phyloP scores from a whole-genome alignment of 78 protist genomes.

The Goniomonas avonlea region DNA sequence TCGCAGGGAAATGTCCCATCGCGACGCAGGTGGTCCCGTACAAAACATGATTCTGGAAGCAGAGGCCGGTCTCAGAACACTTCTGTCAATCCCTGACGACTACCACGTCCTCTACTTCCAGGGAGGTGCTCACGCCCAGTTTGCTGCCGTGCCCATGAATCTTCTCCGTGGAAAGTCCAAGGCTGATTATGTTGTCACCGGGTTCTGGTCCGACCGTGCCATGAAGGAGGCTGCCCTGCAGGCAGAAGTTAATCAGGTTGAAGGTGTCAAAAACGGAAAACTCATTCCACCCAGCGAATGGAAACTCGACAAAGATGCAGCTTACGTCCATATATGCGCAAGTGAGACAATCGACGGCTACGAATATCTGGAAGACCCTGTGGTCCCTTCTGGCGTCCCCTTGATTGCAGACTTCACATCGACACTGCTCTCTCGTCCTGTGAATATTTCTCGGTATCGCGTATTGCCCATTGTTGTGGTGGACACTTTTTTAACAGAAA shows the following conservation, averaged over 20 bases:
- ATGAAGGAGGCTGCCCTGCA: conserved; percentile 62
- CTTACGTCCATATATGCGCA: conserved; percentile 79
- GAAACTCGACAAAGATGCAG: conserved; percentile 49
- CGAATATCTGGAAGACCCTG: conserved; percentile 36
- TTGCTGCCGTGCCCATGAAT: conserved; percentile 88
- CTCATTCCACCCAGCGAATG: conserved; percentile 37
- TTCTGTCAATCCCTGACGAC: conserved; percentile 65
- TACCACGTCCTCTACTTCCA: conserved; percentile 85
- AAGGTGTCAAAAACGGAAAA: conserved; percentile 22
- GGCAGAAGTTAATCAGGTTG: conserved; percentile 50
- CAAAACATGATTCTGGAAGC: background rate
- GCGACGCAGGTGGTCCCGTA: background rate
- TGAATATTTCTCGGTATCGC: conserved; percentile 82
- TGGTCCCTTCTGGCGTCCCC: conserved; percentile 38
- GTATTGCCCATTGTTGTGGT: no score
- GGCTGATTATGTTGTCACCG: conserved; percentile 85
- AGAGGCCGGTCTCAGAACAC: background rate
- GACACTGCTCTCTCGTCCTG: conserved; percentile 71
- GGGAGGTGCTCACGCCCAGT: conserved; percentile 89
- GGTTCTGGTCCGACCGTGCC: conserved; percentile 88
- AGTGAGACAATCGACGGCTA: conserved; percentile 92
- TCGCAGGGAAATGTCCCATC: conserved; percentile 27
- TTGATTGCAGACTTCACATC: conserved; percentile 87
- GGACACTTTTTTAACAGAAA: no score
- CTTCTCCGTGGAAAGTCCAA: conserved; percentile 32